Base-by-base conservation (phyloP, 1,284 basidiomycete species). In the Austroboletus niveus region DNA sequence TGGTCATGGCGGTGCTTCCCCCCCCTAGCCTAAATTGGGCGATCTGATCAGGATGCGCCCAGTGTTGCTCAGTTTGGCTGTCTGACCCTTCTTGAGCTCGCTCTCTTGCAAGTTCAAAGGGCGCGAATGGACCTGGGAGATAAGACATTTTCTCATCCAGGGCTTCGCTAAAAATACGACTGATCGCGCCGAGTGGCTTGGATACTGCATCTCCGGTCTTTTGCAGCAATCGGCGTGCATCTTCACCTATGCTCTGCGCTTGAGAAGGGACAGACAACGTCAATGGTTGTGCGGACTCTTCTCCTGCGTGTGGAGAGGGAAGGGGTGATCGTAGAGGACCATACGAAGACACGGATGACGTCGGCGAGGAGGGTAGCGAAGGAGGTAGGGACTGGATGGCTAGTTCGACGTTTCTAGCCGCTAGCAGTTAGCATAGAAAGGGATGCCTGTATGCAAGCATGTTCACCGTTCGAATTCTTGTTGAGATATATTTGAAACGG, bases 401-500 rank as follows among this genome's bases (percentile, higher is more conserved):
- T 14, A 77, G 69, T 69, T 95, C 94, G n/a, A 94, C 89, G 55
- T 91, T 87, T 52, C 85, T 86, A 52, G 36, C 45, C 17, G 30
- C 15, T 10, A n/a, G 34, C 22, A 32, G 29, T 54, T 30, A 56
- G 48, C 20, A 42, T 4, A 17, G 20, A 5, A n/a, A 27, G 35
- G 8, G 14, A 44, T 9, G 14, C 7, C 5, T 8, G 8, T 1
- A 5, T 24, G 12, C 14, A 5, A 29, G 70, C 27, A 15, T 22
- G 31, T 80, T 49, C 69, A 91, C 80, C 69, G 77, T 68, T 98
- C 95, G 56, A 99, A 98, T 60, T 98, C 92, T 47, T 89, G 87
- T 68, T 95, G 91, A 0, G 90, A 87, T 57, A 98, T 96, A 62
- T 92, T 88, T 12, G 93, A 96, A 40, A 99, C 74, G 8, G 90